phyloP scores from a whole-genome alignment of 148 eudicot genomes.

The Hydrangea macrophylla region DNA sequence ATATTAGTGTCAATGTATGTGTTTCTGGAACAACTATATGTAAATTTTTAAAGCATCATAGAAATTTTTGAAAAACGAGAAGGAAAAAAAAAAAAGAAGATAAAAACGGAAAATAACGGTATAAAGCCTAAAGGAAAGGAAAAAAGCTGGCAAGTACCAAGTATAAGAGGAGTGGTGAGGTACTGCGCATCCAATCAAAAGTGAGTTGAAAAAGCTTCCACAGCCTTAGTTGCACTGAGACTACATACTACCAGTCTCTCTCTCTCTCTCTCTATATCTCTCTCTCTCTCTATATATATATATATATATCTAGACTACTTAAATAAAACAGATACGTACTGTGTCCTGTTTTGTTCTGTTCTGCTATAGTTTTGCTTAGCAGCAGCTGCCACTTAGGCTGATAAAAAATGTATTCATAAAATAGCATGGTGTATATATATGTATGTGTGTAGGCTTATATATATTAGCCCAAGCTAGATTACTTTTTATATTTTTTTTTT shows the following conservation, averaged over 20 bases:
- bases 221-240: constrained; percentile 12
- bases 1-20: no score
- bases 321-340: no score
- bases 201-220: constrained; percentile 7
- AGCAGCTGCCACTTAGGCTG: neutral
- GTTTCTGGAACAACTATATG: no score
- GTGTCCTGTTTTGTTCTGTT: neutral
- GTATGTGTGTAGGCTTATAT: neutral
- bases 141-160: neutral
- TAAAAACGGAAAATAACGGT: neutral
- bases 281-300: neutral
- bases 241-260: constrained; percentile 20
- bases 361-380: neutral
- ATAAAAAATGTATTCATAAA: no score
- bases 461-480: neutral
- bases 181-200: constrained; percentile 23
- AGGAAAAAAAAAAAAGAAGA: neutral
- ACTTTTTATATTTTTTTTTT: constrained; percentile 10
- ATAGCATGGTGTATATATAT: no score
- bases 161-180: neutral
- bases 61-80: no score
- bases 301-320: no score
- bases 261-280: no score
- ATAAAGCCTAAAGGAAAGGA: neutral
- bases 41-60: no score